phyloP scores from a whole-genome alignment of 139 green algal species.

The Volvox africanus region DNA sequence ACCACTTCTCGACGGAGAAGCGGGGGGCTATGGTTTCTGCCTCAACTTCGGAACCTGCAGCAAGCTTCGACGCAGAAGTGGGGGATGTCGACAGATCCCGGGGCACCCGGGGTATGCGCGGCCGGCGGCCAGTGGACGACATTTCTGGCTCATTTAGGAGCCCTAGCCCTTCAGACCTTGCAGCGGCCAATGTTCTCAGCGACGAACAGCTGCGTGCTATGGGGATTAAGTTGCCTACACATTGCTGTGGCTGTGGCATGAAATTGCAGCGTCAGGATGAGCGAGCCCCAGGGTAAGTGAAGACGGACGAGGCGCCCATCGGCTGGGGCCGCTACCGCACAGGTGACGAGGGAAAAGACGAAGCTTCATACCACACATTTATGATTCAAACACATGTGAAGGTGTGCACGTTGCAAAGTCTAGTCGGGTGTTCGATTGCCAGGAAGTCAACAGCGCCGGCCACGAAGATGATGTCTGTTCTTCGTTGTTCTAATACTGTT shows the following conservation, averaged over 20 bases:
- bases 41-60: background rate
- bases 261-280: slow-evolving; percentile 77
- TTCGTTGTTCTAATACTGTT: too few relatives aligned
- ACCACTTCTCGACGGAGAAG: background rate
- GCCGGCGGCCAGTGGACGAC: background rate
- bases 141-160: background rate
- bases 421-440: too few relatives aligned
- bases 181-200: background rate
- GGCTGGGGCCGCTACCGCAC: too few relatives aligned
- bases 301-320: background rate
- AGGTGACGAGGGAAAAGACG: too few relatives aligned
- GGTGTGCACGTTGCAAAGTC: too few relatives aligned
- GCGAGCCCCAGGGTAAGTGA: slow-evolving; percentile 74
- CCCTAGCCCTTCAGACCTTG: slow-evolving; percentile 3
- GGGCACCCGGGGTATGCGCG: background rate
- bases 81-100: too few relatives aligned
- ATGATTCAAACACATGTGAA: too few relatives aligned
- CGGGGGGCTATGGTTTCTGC: too few relatives aligned
- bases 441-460: too few relatives aligned
- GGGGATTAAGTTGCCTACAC: slow-evolving; percentile 62
- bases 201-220: slow-evolving; percentile 17
- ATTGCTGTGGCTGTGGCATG: slow-evolving; percentile 88
- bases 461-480: too few relatives aligned
- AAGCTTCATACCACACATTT: too few relatives aligned
- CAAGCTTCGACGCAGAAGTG: background rate